Percentiles rank a stretch among this genome's conserved stretches.
Evolutionary conservation across 257 asterid genomes (phyloP).

Genomic region (Solanum etuberosum): DNA sequence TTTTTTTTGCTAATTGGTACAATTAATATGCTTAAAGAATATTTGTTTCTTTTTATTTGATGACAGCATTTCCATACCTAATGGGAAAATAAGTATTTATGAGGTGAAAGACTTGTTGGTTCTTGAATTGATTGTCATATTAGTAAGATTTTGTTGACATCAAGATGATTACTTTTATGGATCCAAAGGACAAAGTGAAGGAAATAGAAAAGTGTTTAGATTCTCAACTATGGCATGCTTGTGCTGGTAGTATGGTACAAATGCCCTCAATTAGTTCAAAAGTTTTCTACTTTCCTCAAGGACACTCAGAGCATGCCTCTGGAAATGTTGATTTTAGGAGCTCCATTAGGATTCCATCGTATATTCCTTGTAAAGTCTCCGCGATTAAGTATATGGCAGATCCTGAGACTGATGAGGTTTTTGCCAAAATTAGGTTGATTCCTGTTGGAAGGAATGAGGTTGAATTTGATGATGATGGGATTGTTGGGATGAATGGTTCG

Average conservation of each 20-base stretch:
- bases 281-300: slow-evolving; percentile 91
- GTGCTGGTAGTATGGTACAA: slow-evolving; percentile 96
- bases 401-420: slow-evolving; percentile 80
- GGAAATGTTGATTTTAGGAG: slow-evolving; percentile 49
- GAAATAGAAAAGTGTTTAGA: slow-evolving; percentile 53
- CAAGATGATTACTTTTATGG: slow-evolving; percentile 58
- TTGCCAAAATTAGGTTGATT: slow-evolving; percentile 37
- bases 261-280: slow-evolving; percentile 56
- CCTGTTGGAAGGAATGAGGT: slow-evolving; percentile 28
- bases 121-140: background rate
- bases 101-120: slow-evolving; percentile 2
- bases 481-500: slow-evolving; percentile 10
- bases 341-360: slow-evolving; percentile 41
- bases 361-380: slow-evolving; percentile 42
- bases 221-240: slow-evolving; percentile 96
- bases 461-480: slow-evolving; percentile 27
- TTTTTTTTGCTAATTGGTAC: background rate
- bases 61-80: slow-evolving; percentile 19
- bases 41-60: background rate
- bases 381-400: slow-evolving; percentile 73
- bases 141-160: background rate
- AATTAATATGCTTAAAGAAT: background rate
- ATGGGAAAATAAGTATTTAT: slow-evolving; percentile 8
- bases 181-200: slow-evolving; percentile 38
- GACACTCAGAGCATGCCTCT: slow-evolving; percentile 74